Evolutionary conservation across 441 rosid species (phyloP).

Genomic region (Metrosideros polymorpha): DNA sequence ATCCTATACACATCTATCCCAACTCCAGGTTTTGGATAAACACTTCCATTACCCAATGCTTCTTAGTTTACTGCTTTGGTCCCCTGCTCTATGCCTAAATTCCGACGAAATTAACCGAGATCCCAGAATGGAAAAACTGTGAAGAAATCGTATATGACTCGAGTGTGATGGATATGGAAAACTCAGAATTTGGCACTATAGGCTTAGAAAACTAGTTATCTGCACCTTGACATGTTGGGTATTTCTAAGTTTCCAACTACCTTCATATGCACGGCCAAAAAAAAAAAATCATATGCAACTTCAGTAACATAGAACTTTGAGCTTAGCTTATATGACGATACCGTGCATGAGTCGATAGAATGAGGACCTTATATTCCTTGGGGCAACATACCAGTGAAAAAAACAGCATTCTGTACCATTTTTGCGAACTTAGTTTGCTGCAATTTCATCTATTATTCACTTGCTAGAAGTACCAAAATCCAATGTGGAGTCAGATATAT

Average conservation of each 20-base stretch:
- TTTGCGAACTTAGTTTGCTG: background rate
- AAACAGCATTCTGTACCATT: background rate
- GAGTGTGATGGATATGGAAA: background rate
- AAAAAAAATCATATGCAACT: background rate
- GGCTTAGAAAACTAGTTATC: background rate
- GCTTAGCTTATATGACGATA: background rate
- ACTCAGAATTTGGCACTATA: background rate
- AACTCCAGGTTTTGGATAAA: background rate
- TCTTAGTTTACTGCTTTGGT: background rate
- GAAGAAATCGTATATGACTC: background rate
- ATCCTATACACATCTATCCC: background rate
- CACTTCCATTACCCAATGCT: background rate
- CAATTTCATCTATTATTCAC: background rate
- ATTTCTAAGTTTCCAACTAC: background rate
- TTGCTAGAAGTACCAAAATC: background rate
- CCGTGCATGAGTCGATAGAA: background rate
- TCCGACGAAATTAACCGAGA: background rate
- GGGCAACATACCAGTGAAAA: background rate
- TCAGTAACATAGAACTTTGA: background rate
- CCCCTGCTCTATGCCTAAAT: background rate
- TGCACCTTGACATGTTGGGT: background rate
- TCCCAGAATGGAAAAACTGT: background rate
- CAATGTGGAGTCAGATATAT: background rate
- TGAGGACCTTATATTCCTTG: background rate
- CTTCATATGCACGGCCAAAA: background rate